Conservation (phyloP, 768 basidiomycete species). For the Boletus rubroflammeus region DNA sequence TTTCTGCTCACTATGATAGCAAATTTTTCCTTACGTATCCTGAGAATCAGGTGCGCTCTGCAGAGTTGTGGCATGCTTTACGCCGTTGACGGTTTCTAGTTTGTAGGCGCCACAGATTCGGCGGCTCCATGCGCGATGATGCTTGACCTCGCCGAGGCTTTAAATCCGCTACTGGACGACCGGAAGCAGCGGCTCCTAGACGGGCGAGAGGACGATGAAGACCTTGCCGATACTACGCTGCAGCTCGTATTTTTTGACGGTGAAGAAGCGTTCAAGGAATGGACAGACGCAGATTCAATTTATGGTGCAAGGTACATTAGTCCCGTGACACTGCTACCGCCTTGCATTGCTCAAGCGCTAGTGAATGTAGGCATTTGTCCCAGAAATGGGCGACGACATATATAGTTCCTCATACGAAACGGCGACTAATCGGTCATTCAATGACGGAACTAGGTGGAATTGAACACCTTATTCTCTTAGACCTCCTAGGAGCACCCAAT, state of each 20-base stretch:
- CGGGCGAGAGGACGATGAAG: constrained; percentile 65
- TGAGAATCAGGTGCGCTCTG: constrained; percentile 60
- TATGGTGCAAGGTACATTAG: constrained; percentile 82
- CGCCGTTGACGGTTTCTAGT: constrained; percentile 45
- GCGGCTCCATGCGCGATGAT: constrained; percentile 94
- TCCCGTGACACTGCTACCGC: neutral
- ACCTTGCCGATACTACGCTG: constrained; percentile 77
- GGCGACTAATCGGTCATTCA: constrained; percentile 52
- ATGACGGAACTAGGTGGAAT: constrained; percentile 69
- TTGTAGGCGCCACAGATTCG: constrained; percentile 96
- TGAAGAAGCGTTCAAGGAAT: constrained; percentile 90
- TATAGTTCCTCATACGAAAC: constrained; percentile 55
- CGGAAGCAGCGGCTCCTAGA: constrained; percentile 53
- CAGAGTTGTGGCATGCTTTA: neutral
- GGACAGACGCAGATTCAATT: constrained; percentile 87
- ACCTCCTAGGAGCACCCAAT: constrained; percentile 77
- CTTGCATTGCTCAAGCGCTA: neutral
- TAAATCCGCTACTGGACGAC: constrained; percentile 68
- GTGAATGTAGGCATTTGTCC: constrained; percentile 71
- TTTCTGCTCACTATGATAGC: constrained; percentile 94
- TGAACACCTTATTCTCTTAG: constrained; percentile 89
- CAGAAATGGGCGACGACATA: constrained; percentile 76
- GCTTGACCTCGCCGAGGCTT: constrained; percentile 83
- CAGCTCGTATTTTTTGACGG: constrained; percentile 97
- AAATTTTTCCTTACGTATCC: constrained; percentile 78